Evolutionary conservation across 2,329 filamentous ascomycete species (phyloP), one percentile per base, ranked within the genome.

Genomic region (Didymellaceae sp.): DNA sequence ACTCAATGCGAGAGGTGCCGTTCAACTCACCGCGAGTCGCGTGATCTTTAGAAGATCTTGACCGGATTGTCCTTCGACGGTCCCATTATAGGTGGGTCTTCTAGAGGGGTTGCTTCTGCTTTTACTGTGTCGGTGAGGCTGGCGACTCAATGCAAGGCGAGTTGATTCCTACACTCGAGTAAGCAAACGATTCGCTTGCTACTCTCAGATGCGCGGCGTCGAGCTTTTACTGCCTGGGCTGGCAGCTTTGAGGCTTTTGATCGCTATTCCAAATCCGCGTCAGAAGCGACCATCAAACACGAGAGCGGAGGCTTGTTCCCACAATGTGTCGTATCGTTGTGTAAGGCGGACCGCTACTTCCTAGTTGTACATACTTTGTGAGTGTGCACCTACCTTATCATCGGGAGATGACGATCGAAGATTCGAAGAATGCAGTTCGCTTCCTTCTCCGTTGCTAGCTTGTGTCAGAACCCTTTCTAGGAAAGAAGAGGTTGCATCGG

Each of bases 391-490:
- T 41, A 26, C 30, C 26, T 24, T n/a, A 17, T 31, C 7, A 14
- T 18, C 32, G 26, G 31, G 25, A 42, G 25, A 32, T 31, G 37
- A 42, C 24, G 31, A 46, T 25, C 37, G 48, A 55, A 39, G 41
- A 37, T 47, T 50, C 21, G 33, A 51, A 42, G 52, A 61, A 55
- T 25, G 21, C 52, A 59, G 40, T 53, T 61, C 40, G 51, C 46
- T 38, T 43, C 46, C 49, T 57, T 55, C 47, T 50, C 49, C 47
- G 39, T 48, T 44, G 18, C 47, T 56, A 59, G 56, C 48, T 26
- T 44, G 54, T 55, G 37, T 55, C 53, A 54, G 44, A 40, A 40
- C 46, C 43, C n/a, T 20, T 38, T 33, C 49, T 34, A 39, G 50
- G 47, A 38, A 38, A 34, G 35, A 57, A 35, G 33, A 52, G 41